Evolutionary conservation across 768 basidiomycete genomes (phyloP).

Genomic region (Pleurotus pulmonarius): DNA sequence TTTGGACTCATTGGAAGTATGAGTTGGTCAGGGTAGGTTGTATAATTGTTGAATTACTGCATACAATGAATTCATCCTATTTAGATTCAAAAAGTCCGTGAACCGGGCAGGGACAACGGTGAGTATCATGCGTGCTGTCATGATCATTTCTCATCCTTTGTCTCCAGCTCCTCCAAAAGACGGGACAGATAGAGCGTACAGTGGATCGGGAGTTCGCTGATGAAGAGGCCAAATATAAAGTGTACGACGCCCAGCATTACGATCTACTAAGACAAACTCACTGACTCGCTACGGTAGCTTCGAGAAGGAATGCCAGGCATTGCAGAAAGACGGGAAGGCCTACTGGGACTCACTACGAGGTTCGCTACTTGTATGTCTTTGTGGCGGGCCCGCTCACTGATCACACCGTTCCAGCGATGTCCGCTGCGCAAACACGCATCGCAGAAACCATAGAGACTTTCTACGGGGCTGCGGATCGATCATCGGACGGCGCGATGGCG

Average conservation of each 20-base stretch:
- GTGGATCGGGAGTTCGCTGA: conserved; percentile 91
- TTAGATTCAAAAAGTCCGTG: conserved; percentile 89
- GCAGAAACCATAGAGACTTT: conserved; percentile 93
- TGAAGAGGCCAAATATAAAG: conserved; percentile 87
- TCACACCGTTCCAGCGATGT: conserved; percentile 65
- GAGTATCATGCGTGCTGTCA: conserved; percentile 21
- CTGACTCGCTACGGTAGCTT: conserved; percentile 46
- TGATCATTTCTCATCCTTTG: conserved; percentile 10
- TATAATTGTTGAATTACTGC: neutral
- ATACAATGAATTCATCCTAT: neutral
- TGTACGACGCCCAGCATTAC: conserved; percentile 48
- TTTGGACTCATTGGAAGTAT: neutral
- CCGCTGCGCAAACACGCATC: conserved; percentile 85
- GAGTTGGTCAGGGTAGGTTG: conserved; percentile 15
- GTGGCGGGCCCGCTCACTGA: neutral
- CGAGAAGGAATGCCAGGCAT: conserved; percentile 91
- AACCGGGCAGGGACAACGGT: conserved; percentile 91
- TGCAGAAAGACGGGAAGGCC: conserved; percentile 94
- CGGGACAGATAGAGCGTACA: conserved; percentile 95
- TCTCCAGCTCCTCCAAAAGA: conserved; percentile 88
- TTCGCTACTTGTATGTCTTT: conserved; percentile 22
- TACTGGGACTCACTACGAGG: conserved; percentile 95
- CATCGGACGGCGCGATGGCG: conserved; percentile 93
- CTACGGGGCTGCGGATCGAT: conserved; percentile 80
- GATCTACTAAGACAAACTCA: neutral